Evolutionary conservation across 1,139 yeast species (phyloP).

Genomic region (Hemisphaericaspora lyxosophila): DNA sequence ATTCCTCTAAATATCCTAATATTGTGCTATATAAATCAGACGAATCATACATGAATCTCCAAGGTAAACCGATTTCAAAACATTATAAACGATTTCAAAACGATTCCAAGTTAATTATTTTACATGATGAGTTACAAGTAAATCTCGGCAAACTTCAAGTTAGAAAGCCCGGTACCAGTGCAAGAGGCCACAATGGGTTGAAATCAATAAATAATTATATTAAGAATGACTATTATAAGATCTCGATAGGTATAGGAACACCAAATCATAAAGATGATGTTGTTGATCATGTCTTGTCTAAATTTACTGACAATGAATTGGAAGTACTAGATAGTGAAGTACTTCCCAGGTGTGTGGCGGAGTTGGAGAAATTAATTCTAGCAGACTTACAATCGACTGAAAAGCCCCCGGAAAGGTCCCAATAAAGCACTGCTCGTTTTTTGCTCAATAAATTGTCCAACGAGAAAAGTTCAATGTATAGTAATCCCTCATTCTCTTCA

Average conservation of each 20-base stretch:
- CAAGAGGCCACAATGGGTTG: slow-evolving; percentile 82
- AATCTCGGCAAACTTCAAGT: slow-evolving; percentile 64
- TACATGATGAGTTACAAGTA: slow-evolving; percentile 76
- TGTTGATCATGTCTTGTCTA: slow-evolving; percentile 60
- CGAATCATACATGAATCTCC: slow-evolving; percentile 62
- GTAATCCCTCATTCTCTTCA: too few species aligned
- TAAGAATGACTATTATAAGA: slow-evolving; percentile 45
- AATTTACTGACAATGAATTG: slow-evolving; percentile 39
- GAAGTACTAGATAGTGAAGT: slow-evolving; percentile 32
- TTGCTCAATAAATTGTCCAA: too few species aligned
- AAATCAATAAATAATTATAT: slow-evolving; percentile 48
- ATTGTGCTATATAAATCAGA: slow-evolving; percentile 43
- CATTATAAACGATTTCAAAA: slow-evolving; percentile 41
- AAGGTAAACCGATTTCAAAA: slow-evolving; percentile 55
- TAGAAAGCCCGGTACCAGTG: slow-evolving; percentile 54
- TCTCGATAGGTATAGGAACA: slow-evolving; percentile 75
- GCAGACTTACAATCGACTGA: slow-evolving; percentile 5
- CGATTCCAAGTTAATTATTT: slow-evolving; percentile 42
- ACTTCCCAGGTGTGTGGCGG: slow-evolving; percentile 36
- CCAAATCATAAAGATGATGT: slow-evolving; percentile 50
- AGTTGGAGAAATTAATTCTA: slow-evolving; percentile 34
- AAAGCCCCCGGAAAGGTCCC: too few species aligned
- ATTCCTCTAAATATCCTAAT: slow-evolving; percentile 23
- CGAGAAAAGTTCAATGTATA: too few species aligned
- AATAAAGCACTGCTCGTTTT: too few species aligned